A percentile compares a stretch with the other conserved stretches of the same genome.
These are phyloP conservation scores for Chernovozyma sophiae-reginae DNA, from an alignment of 1,139 yeast genomes.

Conservation along the genomic window DNA sequence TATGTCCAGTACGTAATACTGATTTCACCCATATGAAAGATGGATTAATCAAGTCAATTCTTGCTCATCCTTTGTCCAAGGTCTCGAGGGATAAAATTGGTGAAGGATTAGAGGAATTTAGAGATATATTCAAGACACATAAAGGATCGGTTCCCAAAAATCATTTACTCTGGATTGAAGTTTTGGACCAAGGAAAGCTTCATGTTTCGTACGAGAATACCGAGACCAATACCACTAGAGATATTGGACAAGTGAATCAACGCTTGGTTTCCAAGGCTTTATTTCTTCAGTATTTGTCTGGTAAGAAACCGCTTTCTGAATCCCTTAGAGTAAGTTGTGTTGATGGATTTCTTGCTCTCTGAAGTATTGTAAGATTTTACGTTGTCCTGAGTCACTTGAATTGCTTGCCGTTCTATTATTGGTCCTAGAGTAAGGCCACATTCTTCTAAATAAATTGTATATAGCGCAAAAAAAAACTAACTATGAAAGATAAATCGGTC, in stretches of 20 bases:
- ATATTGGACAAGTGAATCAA: constrained; percentile 45
- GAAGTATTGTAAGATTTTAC: too few relatives aligned
- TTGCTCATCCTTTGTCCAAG: constrained; percentile 50
- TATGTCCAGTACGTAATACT: constrained; percentile 84
- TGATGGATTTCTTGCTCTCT: constrained; percentile 15
- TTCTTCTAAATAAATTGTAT: too few relatives aligned
- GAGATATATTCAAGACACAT: constrained; percentile 43
- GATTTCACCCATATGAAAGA: constrained; percentile 87
- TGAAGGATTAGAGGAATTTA: constrained; percentile 53
- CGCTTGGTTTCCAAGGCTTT: constrained; percentile 51
- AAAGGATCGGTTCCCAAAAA: constrained; percentile 66
- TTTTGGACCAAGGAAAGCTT: constrained; percentile 43
- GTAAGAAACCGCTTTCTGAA: constrained; percentile 54
- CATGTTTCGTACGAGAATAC: constrained; percentile 37
- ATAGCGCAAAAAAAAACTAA: too few relatives aligned
- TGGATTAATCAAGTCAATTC: constrained; percentile 76
- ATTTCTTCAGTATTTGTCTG: constrained; percentile 58
- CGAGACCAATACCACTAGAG: constrained; percentile 22
- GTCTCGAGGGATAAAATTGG: constrained; percentile 30
- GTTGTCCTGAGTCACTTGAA: too few relatives aligned
- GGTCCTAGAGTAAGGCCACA: too few relatives aligned
- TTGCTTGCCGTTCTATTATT: too few relatives aligned
- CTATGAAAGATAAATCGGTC: too few relatives aligned
- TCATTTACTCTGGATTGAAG: constrained; percentile 50
- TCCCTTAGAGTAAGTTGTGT: constrained; percentile 33